Percentiles rank a stretch among this genome's conserved stretches.
Conservation (phyloP, 2,329 filamentous ascomycete genomes). For the Penicillium glabrum region DNA sequence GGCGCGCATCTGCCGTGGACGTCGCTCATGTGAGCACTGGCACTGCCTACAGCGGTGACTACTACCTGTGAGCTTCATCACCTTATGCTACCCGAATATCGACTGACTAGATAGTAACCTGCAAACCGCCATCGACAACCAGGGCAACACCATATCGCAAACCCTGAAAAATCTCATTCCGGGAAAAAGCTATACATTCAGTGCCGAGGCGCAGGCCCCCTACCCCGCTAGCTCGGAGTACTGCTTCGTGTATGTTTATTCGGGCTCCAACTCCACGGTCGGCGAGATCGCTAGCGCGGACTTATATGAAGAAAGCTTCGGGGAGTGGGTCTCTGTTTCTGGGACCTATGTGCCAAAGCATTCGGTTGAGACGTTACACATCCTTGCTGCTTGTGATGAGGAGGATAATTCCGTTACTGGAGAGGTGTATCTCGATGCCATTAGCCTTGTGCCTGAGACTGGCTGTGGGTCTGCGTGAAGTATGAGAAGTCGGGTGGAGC, state of each 20-base stretch:
- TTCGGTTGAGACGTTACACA: slow-evolving; percentile 12
- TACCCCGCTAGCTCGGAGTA: slow-evolving; percentile 4
- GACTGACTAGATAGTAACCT: background rate
- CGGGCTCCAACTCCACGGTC: slow-evolving; percentile 17
- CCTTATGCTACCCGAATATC: background rate
- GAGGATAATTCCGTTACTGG: slow-evolving; percentile 17
- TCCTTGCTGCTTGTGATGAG: slow-evolving; percentile 17
- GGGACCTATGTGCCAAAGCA: slow-evolving; percentile 16
- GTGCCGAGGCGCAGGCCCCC: slow-evolving; percentile 11
- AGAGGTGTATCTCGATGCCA: slow-evolving; percentile 25
- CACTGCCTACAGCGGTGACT: slow-evolving; percentile 17
- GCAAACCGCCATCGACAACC: slow-evolving; percentile 22
- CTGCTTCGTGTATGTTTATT: slow-evolving; percentile 17
- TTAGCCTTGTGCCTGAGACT: background rate
- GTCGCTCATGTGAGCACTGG: slow-evolving; percentile 20
- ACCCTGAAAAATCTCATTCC: slow-evolving; percentile 12
- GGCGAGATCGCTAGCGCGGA: slow-evolving; percentile 10
- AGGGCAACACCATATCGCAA: slow-evolving; percentile 22
- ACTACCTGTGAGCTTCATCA: slow-evolving; percentile 17
- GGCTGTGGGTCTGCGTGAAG: background rate
- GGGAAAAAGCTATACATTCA: slow-evolving; percentile 17
- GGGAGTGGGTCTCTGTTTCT: slow-evolving; percentile 16
- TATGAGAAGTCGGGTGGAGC: background rate
- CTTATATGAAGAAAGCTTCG: slow-evolving; percentile 4
- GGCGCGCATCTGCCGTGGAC: slow-evolving; percentile 18